Evolutionary conservation across 306 rosid genomes (phyloP), one percentile per base, ranked within the genome.

Genomic region (Quercus suber): DNA sequence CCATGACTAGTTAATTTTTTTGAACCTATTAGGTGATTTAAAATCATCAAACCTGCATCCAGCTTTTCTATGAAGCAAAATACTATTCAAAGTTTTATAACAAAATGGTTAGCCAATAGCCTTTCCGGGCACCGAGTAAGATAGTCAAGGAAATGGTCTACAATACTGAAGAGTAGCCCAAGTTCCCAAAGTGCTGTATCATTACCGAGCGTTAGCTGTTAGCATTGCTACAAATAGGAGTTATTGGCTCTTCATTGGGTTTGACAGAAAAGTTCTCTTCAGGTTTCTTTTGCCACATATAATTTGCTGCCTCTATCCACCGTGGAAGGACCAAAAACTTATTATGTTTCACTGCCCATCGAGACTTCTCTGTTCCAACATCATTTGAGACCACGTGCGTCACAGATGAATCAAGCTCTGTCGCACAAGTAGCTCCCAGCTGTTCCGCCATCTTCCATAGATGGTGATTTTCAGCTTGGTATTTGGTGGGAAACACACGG

Each of bases 221-320:
- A 76, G 84, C 78, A 33, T 71, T 17, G 59, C 37, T 27, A 11
- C 15, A 1, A 6, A 20, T 35, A 13, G 14, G 10, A 25, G 51
- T 82, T 87, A 82, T 21, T 84, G 55, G 27, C 61, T 73, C 76
- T 82, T 88, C 10, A 6, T 64, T 76, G 67, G 57, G 53, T 55
- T 55, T 77, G 28, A 86, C 69, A 0, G 77, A 17, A 41, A 89
- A 96, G 67, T 87, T 87, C 71, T 89, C 98, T 81, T 93, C 99
- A 1, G 92, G 87, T 49, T 80, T 94, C 82, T 79, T 89, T 82
- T 86, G 68, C 98, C 98, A 96, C 83, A 93, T 80, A 73, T 81
- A 96, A 79, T 93, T 88, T 35, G 97, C 86, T 52, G 98, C 92
- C 82, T 93, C 97, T 37, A 93, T 80, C 99, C 97, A 96, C 55